Evolutionary conservation across 192 early-diverging fungal genomes (phyloP), one percentile per base, ranked within the genome.

Genomic region (Helicostylum pulchrum): DNA sequence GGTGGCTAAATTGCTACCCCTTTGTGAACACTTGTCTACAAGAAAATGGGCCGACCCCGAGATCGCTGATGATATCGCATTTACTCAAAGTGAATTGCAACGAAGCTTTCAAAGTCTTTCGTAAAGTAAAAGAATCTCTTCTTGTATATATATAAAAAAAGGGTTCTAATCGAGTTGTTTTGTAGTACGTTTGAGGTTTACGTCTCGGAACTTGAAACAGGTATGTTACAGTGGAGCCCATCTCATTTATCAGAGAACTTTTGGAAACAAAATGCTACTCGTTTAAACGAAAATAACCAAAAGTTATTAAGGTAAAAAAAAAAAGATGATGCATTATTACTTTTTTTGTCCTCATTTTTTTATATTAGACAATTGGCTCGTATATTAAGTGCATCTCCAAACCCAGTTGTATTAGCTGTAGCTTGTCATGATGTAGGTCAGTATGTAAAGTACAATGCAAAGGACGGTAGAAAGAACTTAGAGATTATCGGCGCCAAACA

Each of bases 361-460:
- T 56, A 23, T 19, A 34, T 6, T 56, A 91, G 89, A 47, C 65
- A 76, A 20, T 64, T 93, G 42, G 77, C 85, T 14, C 76, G 86
- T 23, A 62, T 88, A 39, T 62, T 91, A 39, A 79, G 75, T 31
- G 81, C 86, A 0, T 79, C 82, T 10, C 69, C 70, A 26, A 82
- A 87, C 31, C 76, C 84, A 21, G 55, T 81, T 6, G 87, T 90
- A 15, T 78, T 96, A 26, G 88, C 93, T 1, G 88, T 99, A n/a
- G 93, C 96, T 3, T 90, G 90, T 54, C 90, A 95, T 62, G 96
- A 99, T 77, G 68, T 99, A 63, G 91, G 94, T 50, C 94, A 97
- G 82, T 97, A 92, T 64, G 89, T 93, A 49, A 95, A 96, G 81
- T 83, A 92, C 66, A 84, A 81, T 39, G 79, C 89, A 17, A 83